Evolutionary conservation across 108 stramenopile species (phyloP).

Genomic region (Parmales sp.): DNA sequence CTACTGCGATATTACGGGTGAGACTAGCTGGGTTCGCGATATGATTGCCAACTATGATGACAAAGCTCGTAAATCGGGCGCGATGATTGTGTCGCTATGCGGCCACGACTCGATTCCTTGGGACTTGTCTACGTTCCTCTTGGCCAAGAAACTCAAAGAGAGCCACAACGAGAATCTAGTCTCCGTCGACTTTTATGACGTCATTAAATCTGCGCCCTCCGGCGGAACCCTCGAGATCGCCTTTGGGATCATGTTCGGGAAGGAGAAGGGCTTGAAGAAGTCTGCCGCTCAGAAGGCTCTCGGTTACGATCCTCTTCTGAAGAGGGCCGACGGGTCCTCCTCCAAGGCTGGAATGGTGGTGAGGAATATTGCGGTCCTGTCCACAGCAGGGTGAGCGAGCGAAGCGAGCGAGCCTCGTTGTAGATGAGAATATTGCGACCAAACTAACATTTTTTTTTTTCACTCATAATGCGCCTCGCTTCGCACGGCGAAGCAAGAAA

Average conservation of each 20-base stretch:
- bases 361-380: background rate
- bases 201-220: constrained; percentile 1
- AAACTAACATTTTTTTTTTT: too few relatives aligned
- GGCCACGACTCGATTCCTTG: constrained; percentile 83
- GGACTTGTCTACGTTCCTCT: constrained; percentile 40
- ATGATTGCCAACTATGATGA: constrained; percentile 53
- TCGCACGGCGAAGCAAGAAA: too few relatives aligned
- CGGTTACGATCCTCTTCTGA: constrained; percentile 27
- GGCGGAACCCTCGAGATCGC: constrained; percentile 24
- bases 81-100: constrained; percentile 58
- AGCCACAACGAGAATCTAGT: constrained; percentile 4
- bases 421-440: too few relatives aligned
- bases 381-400: background rate
- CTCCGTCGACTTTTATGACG: constrained; percentile 16
- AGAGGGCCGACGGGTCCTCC: constrained; percentile 3
- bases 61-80: constrained; percentile 42
- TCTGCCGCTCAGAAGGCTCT: constrained; percentile 4
- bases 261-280: constrained; percentile 3
- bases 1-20: constrained; percentile 88
- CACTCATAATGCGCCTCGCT: too few relatives aligned
- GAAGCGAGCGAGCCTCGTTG: background rate
- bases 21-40: constrained; percentile 63
- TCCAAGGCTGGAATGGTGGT: background rate
- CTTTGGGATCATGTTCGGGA: constrained; percentile 12
- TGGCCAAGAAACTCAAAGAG: constrained; percentile 4